These are phyloP conservation scores for Ailanthus altissimus DNA, from an alignment of 345 rosid genomes.

Conservation along the genomic window DNA sequence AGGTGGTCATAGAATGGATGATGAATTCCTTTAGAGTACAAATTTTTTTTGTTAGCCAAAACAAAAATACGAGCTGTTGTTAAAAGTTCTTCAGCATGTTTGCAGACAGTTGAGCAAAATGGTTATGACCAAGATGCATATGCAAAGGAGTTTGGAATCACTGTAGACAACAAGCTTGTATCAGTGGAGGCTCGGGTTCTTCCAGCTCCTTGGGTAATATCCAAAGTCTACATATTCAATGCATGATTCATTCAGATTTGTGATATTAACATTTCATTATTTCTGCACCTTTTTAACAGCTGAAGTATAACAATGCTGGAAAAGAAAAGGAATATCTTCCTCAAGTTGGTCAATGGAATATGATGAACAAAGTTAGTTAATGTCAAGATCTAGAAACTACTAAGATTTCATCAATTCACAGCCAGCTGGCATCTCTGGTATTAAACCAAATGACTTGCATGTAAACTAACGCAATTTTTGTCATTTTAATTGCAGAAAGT, in stretches of 20 bases:
- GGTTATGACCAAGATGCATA: conserved; percentile 33
- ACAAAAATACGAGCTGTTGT: background rate
- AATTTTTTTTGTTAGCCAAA: background rate
- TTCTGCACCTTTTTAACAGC: conserved; percentile 22
- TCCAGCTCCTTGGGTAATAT: conserved; percentile 48
- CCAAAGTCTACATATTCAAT: background rate
- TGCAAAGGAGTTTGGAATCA: conserved; percentile 46
- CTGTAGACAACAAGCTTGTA: conserved; percentile 34
- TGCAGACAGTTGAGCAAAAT: conserved; percentile 37
- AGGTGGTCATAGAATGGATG: background rate
- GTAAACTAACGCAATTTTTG: background rate
- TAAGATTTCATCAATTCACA: background rate
- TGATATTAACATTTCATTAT: conserved; percentile 1
- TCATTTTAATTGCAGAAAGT: conserved; percentile 37
- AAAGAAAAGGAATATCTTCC: conserved; percentile 41
- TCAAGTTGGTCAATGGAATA: conserved; percentile 54
- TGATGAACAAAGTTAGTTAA: conserved; percentile 46
- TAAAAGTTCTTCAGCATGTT: background rate
- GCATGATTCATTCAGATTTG: background rate
- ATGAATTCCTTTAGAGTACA: background rate
- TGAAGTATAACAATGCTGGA: conserved; percentile 45
- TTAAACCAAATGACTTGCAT: background rate
- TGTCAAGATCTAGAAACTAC: background rate
- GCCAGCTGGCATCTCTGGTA: background rate
- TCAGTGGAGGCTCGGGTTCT: conserved; percentile 44